These are phyloP conservation scores for Aspergillus vadensis DNA, from an alignment of 2,329 filamentous ascomycete species.

Conservation along the genomic window DNA sequence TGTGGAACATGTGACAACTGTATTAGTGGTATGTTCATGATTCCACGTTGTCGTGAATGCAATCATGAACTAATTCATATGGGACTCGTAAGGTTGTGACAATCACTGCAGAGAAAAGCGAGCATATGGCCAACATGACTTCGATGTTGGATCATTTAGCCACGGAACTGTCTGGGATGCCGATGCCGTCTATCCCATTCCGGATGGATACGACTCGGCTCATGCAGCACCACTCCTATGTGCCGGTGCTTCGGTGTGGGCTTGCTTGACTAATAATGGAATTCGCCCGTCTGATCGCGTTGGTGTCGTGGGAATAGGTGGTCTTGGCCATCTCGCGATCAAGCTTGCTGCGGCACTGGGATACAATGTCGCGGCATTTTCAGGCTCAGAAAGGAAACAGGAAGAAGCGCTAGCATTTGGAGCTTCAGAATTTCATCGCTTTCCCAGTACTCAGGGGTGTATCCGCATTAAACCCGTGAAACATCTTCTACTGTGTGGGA, in stretches of 20 bases:
- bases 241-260: slow-evolving; percentile 43
- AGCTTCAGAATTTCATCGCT: slow-evolving; percentile 60
- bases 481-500: slow-evolving; percentile 20
- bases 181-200: slow-evolving; percentile 21
- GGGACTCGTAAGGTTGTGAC: slow-evolving; percentile 13
- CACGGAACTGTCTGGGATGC: slow-evolving; percentile 34
- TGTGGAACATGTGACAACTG: slow-evolving; percentile 36
- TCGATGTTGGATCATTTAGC: slow-evolving; percentile 35
- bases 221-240: slow-evolving; percentile 38
- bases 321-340: slow-evolving; percentile 70
- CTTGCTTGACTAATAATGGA: slow-evolving; percentile 61
- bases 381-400: slow-evolving; percentile 21
- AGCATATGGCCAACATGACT: slow-evolving; percentile 29
- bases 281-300: slow-evolving; percentile 68
- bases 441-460: not conserved
- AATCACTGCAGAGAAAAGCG: slow-evolving; percentile 26
- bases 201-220: slow-evolving; percentile 26
- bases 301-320: slow-evolving; percentile 69
- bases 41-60: not conserved
- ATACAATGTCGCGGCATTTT: slow-evolving; percentile 50
- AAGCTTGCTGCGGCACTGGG: slow-evolving; percentile 68
- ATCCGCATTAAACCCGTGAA: slow-evolving; percentile 14
- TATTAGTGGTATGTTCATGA: slow-evolving; percentile 16
- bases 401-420: slow-evolving; percentile 49
- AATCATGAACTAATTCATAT: not conserved